Conservation (phyloP, 345 rosid genomes). For the Aquilaria malaccensis region DNA sequence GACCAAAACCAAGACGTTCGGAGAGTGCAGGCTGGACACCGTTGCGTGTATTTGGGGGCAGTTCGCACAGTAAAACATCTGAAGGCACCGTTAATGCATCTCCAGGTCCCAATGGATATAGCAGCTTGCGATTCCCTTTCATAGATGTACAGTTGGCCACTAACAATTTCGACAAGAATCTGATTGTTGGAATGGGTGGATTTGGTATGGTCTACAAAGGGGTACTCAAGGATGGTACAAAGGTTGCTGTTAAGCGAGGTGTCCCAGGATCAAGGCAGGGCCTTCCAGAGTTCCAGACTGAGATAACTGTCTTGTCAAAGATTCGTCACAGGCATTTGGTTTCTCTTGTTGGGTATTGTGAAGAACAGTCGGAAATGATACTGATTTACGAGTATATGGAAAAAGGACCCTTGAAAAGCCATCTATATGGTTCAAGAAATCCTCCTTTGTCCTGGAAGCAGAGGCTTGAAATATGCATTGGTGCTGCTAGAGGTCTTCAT, state of each 20-base stretch:
- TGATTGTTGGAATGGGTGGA: conserved; percentile 82
- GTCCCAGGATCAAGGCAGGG: conserved; percentile 94
- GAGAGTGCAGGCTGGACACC: conserved; percentile 84
- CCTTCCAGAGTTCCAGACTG: conserved; percentile 89
- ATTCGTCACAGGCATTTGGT: conserved; percentile 94
- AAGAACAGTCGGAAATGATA: conserved; percentile 94
- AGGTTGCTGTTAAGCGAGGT: conserved; percentile 88
- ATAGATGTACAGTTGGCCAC: conserved; percentile 69
- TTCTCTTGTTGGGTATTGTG: conserved; percentile 86
- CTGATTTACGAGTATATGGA: conserved; percentile 95
- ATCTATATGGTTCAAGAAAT: conserved; percentile 59
- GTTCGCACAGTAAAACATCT: conserved; percentile 64
- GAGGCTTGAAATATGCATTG: conserved; percentile 84
- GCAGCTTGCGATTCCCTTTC: conserved; percentile 60
- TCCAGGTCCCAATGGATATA: conserved; percentile 53
- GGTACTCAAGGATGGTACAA: conserved; percentile 60
- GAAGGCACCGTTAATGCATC: conserved; percentile 56
- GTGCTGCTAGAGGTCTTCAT: conserved; percentile 92
- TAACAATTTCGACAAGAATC: conserved; percentile 61
- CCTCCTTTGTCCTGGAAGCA: conserved; percentile 85
- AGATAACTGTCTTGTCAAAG: conserved; percentile 70
- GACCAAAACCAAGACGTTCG: conserved; percentile 31
- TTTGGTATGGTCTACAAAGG: conserved; percentile 95
- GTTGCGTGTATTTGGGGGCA: conserved; percentile 62
- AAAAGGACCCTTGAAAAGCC: conserved; percentile 78